These are phyloP conservation scores for Aspergillus novoparasiticus DNA, from an alignment of 2,329 filamentous ascomycete genomes.

Conservation along the genomic window DNA sequence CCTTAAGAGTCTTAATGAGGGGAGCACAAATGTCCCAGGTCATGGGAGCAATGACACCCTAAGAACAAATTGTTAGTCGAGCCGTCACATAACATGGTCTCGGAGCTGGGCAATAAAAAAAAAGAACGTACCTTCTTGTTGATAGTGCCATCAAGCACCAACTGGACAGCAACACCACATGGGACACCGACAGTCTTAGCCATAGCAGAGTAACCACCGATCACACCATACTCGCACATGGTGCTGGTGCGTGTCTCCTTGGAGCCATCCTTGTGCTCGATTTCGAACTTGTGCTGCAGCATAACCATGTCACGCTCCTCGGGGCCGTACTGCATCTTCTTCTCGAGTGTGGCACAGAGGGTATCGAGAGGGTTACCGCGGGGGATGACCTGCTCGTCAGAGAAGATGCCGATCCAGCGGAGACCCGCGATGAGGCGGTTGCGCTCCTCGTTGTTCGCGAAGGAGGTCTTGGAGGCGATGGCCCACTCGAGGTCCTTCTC, in stretches of 20 bases:
- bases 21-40: constrained; percentile 70
- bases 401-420: constrained; percentile 70
- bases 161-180: constrained; percentile 73
- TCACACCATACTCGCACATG: constrained; percentile 78
- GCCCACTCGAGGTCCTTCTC: constrained; percentile 72
- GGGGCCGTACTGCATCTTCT: constrained; percentile 86
- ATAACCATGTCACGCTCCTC: constrained; percentile 83
- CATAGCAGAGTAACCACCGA: constrained; percentile 80
- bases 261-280: constrained; percentile 78
- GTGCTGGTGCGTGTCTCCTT: constrained; percentile 79
- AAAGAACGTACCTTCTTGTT: constrained; percentile 55
- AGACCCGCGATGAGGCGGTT: constrained; percentile 71
- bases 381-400: constrained; percentile 68
- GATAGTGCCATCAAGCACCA: constrained; percentile 75
- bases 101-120: neutral
- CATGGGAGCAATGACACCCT: constrained; percentile 77
- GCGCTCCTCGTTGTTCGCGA: constrained; percentile 69
- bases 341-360: constrained; percentile 83
- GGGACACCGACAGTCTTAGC: constrained; percentile 78
- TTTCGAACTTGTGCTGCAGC: constrained; percentile 67
- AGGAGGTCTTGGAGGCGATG: constrained; percentile 74
- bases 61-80: neutral
- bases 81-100: neutral
- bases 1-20: constrained; percentile 75
- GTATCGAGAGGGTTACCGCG: constrained; percentile 82